phyloP scores from a whole-genome alignment of 2,329 filamentous ascomycete genomes.

The Cladobotryum protrusum region DNA sequence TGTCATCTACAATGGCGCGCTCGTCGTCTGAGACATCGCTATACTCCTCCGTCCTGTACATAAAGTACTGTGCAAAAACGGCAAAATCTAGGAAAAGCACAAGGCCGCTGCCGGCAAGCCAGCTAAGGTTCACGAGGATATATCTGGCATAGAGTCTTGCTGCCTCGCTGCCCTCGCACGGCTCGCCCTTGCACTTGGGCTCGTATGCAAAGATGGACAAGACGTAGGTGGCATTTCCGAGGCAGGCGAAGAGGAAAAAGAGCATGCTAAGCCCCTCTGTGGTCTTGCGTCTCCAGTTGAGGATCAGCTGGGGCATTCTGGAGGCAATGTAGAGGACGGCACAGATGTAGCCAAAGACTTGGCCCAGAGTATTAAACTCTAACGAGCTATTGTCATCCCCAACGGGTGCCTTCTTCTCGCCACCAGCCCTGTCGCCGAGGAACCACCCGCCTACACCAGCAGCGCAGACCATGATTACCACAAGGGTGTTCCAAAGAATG shows the following conservation, averaged over 20 bases:
- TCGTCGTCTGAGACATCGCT: conserved; percentile 21
- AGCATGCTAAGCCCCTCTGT: conserved; percentile 90
- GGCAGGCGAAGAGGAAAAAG: conserved; percentile 94
- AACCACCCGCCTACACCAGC: conserved; percentile 86
- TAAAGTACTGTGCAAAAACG: conserved; percentile 87
- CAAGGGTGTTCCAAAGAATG: conserved; percentile 65
- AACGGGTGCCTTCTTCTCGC: conserved; percentile 32
- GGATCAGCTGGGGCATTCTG: conserved; percentile 79
- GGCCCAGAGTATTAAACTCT: conserved; percentile 69
- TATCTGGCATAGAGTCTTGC: conserved; percentile 66
- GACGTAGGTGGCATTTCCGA: conserved; percentile 92
- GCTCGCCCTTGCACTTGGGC: conserved; percentile 53
- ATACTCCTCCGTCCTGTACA: conserved; percentile 55
- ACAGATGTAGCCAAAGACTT: conserved; percentile 91
- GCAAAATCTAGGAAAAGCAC: conserved; percentile 78
- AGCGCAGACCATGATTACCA: conserved; percentile 73
- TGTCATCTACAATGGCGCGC: conserved; percentile 16
- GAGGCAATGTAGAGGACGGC: conserved; percentile 84
- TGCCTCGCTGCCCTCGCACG: conserved; percentile 62
- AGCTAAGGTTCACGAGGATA: conserved; percentile 83
- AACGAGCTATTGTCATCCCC: conserved; percentile 44
- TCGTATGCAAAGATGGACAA: conserved; percentile 87
- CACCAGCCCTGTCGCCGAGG: conserved; percentile 41
- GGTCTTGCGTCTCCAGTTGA: conserved; percentile 88
- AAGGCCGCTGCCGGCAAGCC: conserved; percentile 83